Evolutionary conservation across 2,329 filamentous ascomycete genomes (phyloP), one percentile per base, ranked within the genome.

Genomic region (Zasmidium angulare): DNA sequence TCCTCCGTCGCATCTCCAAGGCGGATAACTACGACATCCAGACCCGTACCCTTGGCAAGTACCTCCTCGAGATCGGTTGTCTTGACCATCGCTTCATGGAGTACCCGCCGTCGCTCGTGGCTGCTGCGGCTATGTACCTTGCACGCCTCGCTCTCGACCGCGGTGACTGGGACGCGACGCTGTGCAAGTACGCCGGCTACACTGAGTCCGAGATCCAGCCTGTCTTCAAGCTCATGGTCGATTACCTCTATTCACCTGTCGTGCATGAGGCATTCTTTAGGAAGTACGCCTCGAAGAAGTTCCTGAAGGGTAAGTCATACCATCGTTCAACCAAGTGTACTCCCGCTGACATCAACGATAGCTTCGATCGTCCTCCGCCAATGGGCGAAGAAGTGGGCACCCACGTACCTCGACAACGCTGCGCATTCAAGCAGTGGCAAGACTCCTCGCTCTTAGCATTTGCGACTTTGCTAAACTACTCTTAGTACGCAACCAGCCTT

Each of bases 281-380:
- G 85, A 99, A 99, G 79, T 99, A 99, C 76, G 95, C 95, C 58
- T 96, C 91, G 85, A 99, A 98, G 83, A 97, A 96, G 79, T 99
- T 98, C 79, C 81, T 98, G 70, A 99, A 99, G 82, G 93, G 93
- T 96, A 86, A 79, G 84, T 61, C 23, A 53, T 61, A 21, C 31
- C 49, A 29, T 29, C n/a, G n/a, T n/a, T n/a, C 24, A 53, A 59
- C 56, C 24, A 12, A 23, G 43, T 17, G 36, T 61, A 71, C 67
- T 71, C 54, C 46, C 60, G 66, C 65, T 75, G 65, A 69, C 66
- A 46, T 61, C 53, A 47, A 48, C 56, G 58, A 12, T 60, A 96
- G 93, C 92, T 69, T 97, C 93, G 23, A 92, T 98, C 69, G 83
- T 96, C 62, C 90, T 93, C 36, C 90, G 93, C 69, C 86, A 90